Evolutionary conservation across 73 alveolate genomes (phyloP), one percentile per base, ranked within the genome.

Genomic region (Durusdinium trenchii): DNA sequence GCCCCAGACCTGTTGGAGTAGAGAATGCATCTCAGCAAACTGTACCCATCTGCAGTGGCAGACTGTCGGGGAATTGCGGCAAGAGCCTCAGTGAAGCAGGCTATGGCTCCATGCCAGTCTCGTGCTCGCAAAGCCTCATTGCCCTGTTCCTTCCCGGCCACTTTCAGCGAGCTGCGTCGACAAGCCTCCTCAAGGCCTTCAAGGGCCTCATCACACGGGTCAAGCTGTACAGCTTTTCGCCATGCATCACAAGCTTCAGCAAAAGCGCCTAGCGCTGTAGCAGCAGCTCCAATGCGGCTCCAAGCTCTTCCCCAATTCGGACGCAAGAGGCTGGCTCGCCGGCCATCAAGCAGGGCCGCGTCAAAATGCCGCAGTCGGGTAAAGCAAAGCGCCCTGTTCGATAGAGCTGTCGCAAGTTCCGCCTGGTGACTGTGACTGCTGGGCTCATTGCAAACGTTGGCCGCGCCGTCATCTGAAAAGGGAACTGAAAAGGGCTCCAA

Each of bases 281-380:
- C 96, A 0, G 96, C 96, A 20, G 95, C 95, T 5, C 96, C 96
- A 38, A 89, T 69, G 47, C 96, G 96, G 71, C 96, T 89, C 96
- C 96, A 89, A 6, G 96, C 96, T 0, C 96, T 46, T 36, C 73
- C 96, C 96, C 96, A 89, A 71, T 62, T 71, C 20, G 96, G 96
- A 6, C 96, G 86, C 85, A 89, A 7, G 51, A 46, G 69, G 16
- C 73, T 71, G 16, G 96, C 96, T 23, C 30, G 48, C 50, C 96
- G 96, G 5, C 54, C 96, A 48, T 89, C 96, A 18, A 51, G 86
- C 86, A 89, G 43, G 14, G 96, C 86, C 3, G 96, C 96, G 7
- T 62, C 96, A 32, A 69, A 36, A 51, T 89, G 96, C 40, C 85
- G 64, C 69, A 89, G 28, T 0, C 73, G 69, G 20, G 54, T 23